phyloP scores from a whole-genome alignment of 2,329 filamentous ascomycete species.

The Proliferodiscus dingleyae region DNA sequence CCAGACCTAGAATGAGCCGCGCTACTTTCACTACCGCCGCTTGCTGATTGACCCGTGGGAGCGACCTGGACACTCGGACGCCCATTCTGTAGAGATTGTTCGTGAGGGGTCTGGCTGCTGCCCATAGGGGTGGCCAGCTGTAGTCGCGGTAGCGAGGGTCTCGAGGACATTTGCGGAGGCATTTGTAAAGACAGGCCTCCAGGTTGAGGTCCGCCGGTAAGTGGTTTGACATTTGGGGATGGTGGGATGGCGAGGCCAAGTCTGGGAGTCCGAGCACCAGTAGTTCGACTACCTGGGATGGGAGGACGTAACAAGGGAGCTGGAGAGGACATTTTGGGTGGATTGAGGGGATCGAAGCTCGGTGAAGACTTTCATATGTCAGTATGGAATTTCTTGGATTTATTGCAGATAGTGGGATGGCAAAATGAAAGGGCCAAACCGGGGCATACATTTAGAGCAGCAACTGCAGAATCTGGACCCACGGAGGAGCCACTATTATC shows the following conservation, averaged over 20 bases:
- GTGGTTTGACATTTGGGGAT: conserved; percentile 75
- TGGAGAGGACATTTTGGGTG: conserved; percentile 32
- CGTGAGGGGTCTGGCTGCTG: conserved; percentile 67
- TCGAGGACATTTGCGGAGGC: conserved; percentile 26
- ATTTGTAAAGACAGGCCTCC: conserved; percentile 24
- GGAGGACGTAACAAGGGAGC: conserved; percentile 33
- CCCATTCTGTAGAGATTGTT: conserved; percentile 44
- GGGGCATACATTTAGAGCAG: conserved; percentile 16
- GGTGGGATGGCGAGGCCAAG: conserved; percentile 87
- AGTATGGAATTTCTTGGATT: conserved; percentile 13
- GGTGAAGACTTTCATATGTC: conserved; percentile 19
- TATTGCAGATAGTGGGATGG: conserved; percentile 5
- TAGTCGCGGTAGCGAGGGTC: conserved; percentile 68
- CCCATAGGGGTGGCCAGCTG: conserved; percentile 87
- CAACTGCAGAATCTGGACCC: conserved; percentile 12
- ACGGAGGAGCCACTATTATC: conserved; percentile 10
- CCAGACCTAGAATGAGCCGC: conserved; percentile 75
- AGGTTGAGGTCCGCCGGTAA: conserved; percentile 36
- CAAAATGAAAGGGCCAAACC: background rate
- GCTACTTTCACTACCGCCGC: conserved; percentile 75
- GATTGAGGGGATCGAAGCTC: conserved; percentile 12
- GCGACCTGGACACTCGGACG: conserved; percentile 37
- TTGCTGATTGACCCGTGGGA: conserved; percentile 61
- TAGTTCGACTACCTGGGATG: conserved; percentile 31
- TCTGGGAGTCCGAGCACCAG: conserved; percentile 29